phyloP scores from a whole-genome alignment of 2,329 filamentous ascomycete genomes.

The Aureobasidium sp. region DNA sequence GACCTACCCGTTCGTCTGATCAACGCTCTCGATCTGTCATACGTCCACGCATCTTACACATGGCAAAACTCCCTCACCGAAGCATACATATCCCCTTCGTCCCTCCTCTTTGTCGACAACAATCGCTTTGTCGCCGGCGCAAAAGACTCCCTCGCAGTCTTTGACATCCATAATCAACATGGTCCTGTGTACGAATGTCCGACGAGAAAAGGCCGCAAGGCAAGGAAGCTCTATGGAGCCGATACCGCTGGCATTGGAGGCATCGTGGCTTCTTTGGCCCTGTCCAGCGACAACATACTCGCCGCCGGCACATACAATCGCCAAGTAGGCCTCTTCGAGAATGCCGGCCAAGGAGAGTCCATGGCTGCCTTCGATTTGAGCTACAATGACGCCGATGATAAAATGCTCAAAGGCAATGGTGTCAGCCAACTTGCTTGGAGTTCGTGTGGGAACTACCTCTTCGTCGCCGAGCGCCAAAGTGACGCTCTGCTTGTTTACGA shows the following conservation, averaged over 20 bases:
- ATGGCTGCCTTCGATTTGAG: constrained; percentile 44
- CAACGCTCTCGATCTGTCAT: constrained; percentile 43
- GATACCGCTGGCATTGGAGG: constrained; percentile 47
- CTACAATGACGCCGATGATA: constrained; percentile 25
- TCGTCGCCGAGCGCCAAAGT: constrained; percentile 49
- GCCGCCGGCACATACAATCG: constrained; percentile 52
- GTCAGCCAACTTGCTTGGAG: constrained; percentile 51
- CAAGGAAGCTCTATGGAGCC: constrained; percentile 28
- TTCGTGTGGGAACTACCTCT: constrained; percentile 49
- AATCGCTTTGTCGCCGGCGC: constrained; percentile 50
- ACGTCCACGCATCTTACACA: constrained; percentile 45
- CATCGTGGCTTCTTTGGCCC: constrained; percentile 44
- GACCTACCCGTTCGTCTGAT: constrained; percentile 50
- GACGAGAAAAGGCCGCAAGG: constrained; percentile 39
- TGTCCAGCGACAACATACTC: constrained; percentile 40
- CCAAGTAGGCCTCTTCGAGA: constrained; percentile 48
- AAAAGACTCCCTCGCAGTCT: constrained; percentile 45
- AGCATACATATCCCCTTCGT: constrained; percentile 46
- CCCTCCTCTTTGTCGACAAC: constrained; percentile 45
- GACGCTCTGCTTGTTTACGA: constrained; percentile 52
- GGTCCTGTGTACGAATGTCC: constrained; percentile 38
- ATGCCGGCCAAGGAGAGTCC: constrained; percentile 40
- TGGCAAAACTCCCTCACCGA: constrained; percentile 49
- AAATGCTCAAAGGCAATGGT: constrained; percentile 40
- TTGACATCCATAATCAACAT: constrained; percentile 44